phyloP scores from a whole-genome alignment of 306 rosid species.

The cucumber (Cucumis sativus) region Cucumber_9930_V3 NC_026655.2:17962501-17963000 shows the following conservation, averaged over 20 bases:
- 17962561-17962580: not conserved
- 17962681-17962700: not conserved
- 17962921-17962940: too few species aligned
- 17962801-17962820: not conserved
- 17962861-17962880: not conserved
- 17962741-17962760: not conserved
- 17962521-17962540: not conserved
- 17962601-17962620: not conserved
- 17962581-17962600: not conserved
- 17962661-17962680: not conserved
- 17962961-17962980: not conserved
- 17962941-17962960: too few species aligned
- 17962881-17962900: not conserved
- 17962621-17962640: too few species aligned
- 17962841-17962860: not conserved
- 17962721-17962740: conserved; percentile 9
- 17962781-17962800: not conserved
- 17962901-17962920: too few species aligned
- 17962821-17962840: not conserved
- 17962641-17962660: not conserved
- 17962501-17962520: not conserved
- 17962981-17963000: not conserved
- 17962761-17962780: not conserved
- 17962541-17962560: too few species aligned
- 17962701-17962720: conserved; percentile 4